Conservation (phyloP, 2,329 filamentous ascomycete species). For the Colletotrichum godetiae region DNA sequence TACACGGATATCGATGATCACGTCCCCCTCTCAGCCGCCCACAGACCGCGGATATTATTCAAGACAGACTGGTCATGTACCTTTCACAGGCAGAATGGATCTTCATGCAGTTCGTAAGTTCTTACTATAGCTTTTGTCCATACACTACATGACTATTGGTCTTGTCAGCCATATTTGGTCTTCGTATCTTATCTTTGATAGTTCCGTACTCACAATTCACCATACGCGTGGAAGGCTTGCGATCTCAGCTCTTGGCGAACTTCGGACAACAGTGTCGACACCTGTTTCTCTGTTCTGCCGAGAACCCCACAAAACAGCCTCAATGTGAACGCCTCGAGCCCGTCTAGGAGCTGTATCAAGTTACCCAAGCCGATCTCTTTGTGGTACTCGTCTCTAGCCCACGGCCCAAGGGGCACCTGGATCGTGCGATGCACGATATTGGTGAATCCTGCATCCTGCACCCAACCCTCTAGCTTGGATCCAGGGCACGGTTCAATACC, state of each 20-base stretch:
- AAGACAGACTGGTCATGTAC: too few relatives aligned
- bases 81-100: neutral
- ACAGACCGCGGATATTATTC: too few relatives aligned
- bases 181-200: too few relatives aligned
- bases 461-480: slow-evolving; percentile 40
- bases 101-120: neutral
- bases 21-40: too few relatives aligned
- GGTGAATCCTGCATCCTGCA: slow-evolving; percentile 48
- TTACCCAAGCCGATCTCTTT: slow-evolving; percentile 44
- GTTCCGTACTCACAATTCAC: slow-evolving; percentile 35
- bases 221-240: slow-evolving; percentile 40
- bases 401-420: slow-evolving; percentile 47
- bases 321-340: slow-evolving; percentile 41
- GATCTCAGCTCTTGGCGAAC: slow-evolving; percentile 44
- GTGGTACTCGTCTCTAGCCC: slow-evolving; percentile 46
- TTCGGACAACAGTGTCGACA: slow-evolving; percentile 41
- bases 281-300: slow-evolving; percentile 42
- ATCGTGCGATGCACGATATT: slow-evolving; percentile 45
- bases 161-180: neutral
- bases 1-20: too few relatives aligned
- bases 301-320: slow-evolving; percentile 45
- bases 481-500: slow-evolving; percentile 41
- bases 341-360: slow-evolving; percentile 36
- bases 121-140: slow-evolving; percentile 18
- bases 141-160: slow-evolving; percentile 27